These are phyloP conservation scores for Trypanosoma brucei DNA, from an alignment of 208 protist species.

Conservation along the genomic window DNA sequence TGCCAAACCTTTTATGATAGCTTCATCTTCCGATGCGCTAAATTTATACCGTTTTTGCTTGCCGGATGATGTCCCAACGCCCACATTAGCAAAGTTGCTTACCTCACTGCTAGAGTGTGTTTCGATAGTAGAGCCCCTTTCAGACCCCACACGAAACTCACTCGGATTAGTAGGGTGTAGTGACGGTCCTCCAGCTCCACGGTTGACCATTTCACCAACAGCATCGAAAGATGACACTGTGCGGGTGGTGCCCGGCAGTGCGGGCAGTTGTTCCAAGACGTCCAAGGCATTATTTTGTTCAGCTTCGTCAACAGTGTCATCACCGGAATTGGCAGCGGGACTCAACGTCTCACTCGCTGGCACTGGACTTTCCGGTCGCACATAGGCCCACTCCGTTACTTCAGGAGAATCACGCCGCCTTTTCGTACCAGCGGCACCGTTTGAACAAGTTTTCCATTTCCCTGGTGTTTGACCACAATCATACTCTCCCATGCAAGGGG, in stretches of 20 bases:
- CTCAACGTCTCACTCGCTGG: neutral
- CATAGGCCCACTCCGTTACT: neutral
- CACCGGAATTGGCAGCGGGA: neutral
- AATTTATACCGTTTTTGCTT: conserved; percentile 46
- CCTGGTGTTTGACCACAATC: no score
- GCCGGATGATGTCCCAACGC: neutral
- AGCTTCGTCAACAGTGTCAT: neutral
- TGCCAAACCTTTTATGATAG: conserved; percentile 72
- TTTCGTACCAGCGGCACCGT: no score
- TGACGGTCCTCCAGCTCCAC: neutral
- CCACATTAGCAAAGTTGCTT: neutral
- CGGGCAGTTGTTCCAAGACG: conserved; percentile 35
- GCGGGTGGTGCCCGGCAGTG: conserved; percentile 28
- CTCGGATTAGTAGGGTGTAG: no score
- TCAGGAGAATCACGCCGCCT: no score
- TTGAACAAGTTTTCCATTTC: no score
- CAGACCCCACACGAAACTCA: no score
- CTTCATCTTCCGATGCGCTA: conserved; percentile 58
- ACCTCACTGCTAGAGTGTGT: no score
- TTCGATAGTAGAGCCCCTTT: no score
- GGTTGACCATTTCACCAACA: conserved; percentile 9
- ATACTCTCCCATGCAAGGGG: no score
- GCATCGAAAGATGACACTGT: conserved; percentile 27
- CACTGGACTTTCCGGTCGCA: neutral
- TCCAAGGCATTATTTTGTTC: conserved; percentile 31